Base-by-base conservation (phyloP, 192 early-diverging fungal species). In the Coemansia sp. region DNA sequence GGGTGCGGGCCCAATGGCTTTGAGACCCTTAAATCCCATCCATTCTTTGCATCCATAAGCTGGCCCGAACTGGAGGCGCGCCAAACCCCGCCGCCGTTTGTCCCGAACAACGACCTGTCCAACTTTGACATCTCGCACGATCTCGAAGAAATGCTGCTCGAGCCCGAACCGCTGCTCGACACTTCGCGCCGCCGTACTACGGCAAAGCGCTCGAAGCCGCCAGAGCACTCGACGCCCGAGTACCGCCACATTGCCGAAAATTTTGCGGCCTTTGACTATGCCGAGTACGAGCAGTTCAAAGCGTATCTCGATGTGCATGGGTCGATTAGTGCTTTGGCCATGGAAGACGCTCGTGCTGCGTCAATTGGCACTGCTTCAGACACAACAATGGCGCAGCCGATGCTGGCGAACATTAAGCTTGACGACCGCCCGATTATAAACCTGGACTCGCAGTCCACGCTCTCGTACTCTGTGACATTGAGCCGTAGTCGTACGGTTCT, bases 81-180 rank as follows among this genome's bases (percentile, higher is more conserved):
- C 72, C 75, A 89, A 62, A 79, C 87, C 0, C 67, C 62, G 3
- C 93, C 96, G 25, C 88, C 93, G 7, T 98, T 95, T 74, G 79
- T 86, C 7, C 95, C 96, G 50, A 89, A 91, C 76, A 89, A 84
- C 54, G 93, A 95, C 69, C 79, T 86, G 19, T 88, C 92, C 50
- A 98, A 98, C 69, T 98, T 97, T 75, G 96, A 98, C 83, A 92
- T 93, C 7, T 92, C 94, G 23, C 89, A 97, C 68, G 96, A 99
- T 50, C 75, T 99, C 21, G 95, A 99, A 62, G 97, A 99, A 66
- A 85, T 98, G 27, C 75, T 99, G 41, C 82, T 99, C n/a, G 95
- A 99, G 68, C 96, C 97, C 32, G 94, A 96, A 56, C 96, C 94
- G 1, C 84, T 98, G 17, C 89, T 92, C 29, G 63, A 56, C 7